Evolutionary conservation across 176 grass and related monocot genomes (phyloP).

Genomic region (Paspalum vaginatum): DNA sequence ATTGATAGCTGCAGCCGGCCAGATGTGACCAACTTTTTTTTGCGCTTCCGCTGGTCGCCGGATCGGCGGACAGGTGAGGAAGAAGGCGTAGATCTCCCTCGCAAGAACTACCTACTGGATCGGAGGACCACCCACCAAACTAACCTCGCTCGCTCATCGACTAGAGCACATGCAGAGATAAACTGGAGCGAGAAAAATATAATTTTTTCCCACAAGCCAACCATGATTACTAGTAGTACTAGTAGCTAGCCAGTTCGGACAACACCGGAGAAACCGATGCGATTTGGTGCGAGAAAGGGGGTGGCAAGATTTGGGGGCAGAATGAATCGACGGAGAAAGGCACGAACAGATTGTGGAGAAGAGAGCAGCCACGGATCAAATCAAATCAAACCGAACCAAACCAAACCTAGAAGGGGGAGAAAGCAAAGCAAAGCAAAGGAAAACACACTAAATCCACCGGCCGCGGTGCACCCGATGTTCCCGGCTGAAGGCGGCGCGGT

Average conservation of each 20-base stretch:
- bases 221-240: neutral
- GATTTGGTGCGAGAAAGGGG: no score
- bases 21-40: no score
- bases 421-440: no score
- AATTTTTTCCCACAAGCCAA: conserved; percentile 27
- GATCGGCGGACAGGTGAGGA: neutral
- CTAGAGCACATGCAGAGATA: neutral
- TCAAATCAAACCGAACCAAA: conserved; percentile 43
- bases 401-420: neutral
- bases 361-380: neutral
- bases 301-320: conserved; percentile 9
- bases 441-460: neutral
- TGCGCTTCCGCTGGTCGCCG: no score
- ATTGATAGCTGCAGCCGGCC: no score
- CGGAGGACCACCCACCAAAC: neutral
- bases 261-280: conserved; percentile 33
- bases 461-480: neutral
- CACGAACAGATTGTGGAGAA: neutral
- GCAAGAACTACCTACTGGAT: neutral
- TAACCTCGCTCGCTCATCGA: neutral
- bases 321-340: neutral
- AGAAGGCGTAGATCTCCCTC: conserved; percentile 30
- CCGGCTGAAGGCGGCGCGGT: neutral
- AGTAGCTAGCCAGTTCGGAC: neutral
- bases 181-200: neutral